Evolutionary conservation across 345 rosid genomes (phyloP).

Genomic region (Eutrema heterophyllum): DNA sequence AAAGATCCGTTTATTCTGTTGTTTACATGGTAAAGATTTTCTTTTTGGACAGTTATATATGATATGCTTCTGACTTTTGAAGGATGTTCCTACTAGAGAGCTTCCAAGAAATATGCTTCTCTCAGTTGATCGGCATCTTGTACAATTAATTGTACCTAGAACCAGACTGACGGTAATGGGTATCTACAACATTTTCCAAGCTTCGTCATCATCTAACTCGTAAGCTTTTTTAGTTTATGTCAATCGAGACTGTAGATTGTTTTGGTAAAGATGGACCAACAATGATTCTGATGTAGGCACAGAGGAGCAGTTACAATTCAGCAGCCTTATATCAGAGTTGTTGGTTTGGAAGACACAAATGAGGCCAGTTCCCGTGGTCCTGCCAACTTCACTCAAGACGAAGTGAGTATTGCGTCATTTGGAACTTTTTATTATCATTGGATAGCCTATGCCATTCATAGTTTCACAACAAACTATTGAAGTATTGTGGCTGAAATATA

Average conservation of each 20-base stretch:
- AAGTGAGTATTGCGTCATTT: constrained; percentile 41
- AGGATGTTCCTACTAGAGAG: constrained; percentile 99
- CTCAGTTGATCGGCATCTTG: constrained; percentile 86
- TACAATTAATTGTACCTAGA: constrained; percentile 88
- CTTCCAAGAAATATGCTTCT: constrained; percentile 98
- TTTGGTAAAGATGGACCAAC: neutral
- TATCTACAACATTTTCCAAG: constrained; percentile 90
- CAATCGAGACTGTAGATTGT: neutral
- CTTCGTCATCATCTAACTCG: constrained; percentile 68
- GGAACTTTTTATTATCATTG: neutral
- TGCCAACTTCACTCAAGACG: constrained; percentile 69
- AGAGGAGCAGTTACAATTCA: constrained; percentile 93
- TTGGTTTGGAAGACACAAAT: constrained; percentile 77
- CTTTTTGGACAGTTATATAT: neutral
- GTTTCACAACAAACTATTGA: neutral
- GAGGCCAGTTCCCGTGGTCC: constrained; percentile 78
- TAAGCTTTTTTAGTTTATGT: constrained; percentile 33
- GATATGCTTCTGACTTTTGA: constrained; percentile 18
- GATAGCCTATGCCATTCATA: neutral
- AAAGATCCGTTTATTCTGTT: constrained; percentile 5
- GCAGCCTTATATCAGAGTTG: constrained; percentile 92
- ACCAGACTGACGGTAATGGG: constrained; percentile 89
- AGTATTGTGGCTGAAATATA: neutral
- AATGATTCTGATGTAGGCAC: constrained; percentile 43
- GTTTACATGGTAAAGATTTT: neutral